These are phyloP conservation scores for Exophiala alcalophila DNA, from an alignment of 2,329 filamentous ascomycete species.

Conservation along the genomic window DNA sequence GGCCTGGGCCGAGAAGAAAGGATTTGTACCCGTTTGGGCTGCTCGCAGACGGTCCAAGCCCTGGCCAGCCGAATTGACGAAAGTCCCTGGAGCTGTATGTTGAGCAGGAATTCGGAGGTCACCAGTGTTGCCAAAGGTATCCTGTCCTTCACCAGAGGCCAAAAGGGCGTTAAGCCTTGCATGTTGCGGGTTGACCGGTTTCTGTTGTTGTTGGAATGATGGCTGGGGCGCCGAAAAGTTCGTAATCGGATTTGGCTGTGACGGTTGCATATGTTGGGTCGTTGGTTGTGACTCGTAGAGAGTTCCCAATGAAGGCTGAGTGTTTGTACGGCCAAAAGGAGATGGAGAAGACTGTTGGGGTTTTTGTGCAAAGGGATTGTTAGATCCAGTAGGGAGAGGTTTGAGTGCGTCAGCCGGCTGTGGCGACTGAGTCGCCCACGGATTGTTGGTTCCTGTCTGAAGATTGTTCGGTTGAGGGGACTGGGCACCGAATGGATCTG, in stretches of 20 bases:
- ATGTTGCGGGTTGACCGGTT: conserved; percentile 54
- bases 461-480: conserved; percentile 53
- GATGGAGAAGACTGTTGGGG: conserved; percentile 36
- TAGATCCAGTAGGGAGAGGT: conserved; percentile 87
- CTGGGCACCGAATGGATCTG: conserved; percentile 38
- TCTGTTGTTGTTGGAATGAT: conserved; percentile 44
- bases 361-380: conserved; percentile 81
- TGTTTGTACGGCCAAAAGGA: conserved; percentile 59
- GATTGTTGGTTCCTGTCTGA: conserved; percentile 86
- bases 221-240: conserved; percentile 48
- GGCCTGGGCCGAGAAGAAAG: conserved; percentile 80
- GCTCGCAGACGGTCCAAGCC: conserved; percentile 70
- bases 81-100: conserved; percentile 92
- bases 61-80: conserved; percentile 89
- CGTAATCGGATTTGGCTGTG: conserved; percentile 53
- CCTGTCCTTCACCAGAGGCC: conserved; percentile 83
- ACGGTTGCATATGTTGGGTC: conserved; percentile 49
- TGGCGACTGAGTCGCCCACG: conserved; percentile 69
- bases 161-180: conserved; percentile 83
- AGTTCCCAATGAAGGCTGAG: conserved; percentile 68
- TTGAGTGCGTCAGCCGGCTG: conserved; percentile 64
- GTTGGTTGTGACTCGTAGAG: conserved; percentile 83
- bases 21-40: conserved; percentile 74
- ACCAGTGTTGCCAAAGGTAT: conserved; percentile 97
- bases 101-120: conserved; percentile 93